Percentiles rank a stretch among this genome's conserved stretches.
phyloP scores from a whole-genome alignment of 1,139 yeast species.

The Arxiozyma slooffiae region DNA sequence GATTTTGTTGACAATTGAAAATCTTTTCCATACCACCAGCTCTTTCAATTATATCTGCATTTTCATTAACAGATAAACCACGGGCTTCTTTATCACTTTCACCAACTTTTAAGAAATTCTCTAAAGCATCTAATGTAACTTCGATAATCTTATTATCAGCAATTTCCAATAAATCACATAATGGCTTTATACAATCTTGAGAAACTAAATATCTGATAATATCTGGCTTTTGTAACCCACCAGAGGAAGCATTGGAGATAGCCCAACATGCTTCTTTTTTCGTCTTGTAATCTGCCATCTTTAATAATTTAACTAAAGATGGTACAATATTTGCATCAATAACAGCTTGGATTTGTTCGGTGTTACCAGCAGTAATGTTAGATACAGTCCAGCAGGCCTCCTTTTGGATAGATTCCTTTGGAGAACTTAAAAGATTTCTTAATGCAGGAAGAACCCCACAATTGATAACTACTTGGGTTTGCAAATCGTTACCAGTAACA shows the following conservation, averaged over 20 bases:
- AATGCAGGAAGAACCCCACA: constrained; percentile 86
- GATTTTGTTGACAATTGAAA: constrained; percentile 83
- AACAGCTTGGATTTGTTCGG: constrained; percentile 92
- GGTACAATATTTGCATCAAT: constrained; percentile 92
- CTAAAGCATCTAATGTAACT: constrained; percentile 90
- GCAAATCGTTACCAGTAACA: constrained; percentile 92
- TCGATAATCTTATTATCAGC: constrained; percentile 90
- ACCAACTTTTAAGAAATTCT: constrained; percentile 87
- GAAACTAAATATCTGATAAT: constrained; percentile 84
- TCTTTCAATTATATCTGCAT: constrained; percentile 87
- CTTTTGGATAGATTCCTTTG: constrained; percentile 86
- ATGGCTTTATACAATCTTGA: constrained; percentile 95
- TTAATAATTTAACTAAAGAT: constrained; percentile 72
- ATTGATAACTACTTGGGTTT: constrained; percentile 90
- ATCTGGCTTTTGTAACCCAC: constrained; percentile 86
- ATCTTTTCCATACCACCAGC: constrained; percentile 98
- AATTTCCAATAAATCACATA: constrained; percentile 80
- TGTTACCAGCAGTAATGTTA: constrained; percentile 93
- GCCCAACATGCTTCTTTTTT: constrained; percentile 99
- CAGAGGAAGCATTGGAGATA: constrained; percentile 92
- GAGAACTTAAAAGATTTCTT: constrained; percentile 66
- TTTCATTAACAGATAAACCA: constrained; percentile 62
- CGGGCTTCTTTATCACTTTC: constrained; percentile 79
- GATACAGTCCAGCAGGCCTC: constrained; percentile 99
- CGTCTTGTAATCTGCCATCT: constrained; percentile 83